Evolutionary conservation across 257 asterid species (phyloP).

Genomic region (Forsythia suspensa): DNA sequence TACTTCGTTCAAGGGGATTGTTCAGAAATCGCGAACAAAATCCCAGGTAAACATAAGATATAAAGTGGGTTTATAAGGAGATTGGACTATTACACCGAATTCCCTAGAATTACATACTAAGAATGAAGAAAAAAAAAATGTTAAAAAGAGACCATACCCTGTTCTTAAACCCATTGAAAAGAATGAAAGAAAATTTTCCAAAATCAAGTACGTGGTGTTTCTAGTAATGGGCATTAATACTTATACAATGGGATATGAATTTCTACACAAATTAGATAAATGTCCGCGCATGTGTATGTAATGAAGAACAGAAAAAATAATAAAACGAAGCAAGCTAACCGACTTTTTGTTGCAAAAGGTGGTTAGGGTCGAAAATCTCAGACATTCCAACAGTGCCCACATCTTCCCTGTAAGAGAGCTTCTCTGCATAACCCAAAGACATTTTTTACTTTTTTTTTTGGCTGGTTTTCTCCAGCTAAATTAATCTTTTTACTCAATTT

Average conservation of each 20-base stretch:
- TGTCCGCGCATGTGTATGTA: neutral
- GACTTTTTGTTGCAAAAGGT: constrained; percentile 74
- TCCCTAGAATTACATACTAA: neutral
- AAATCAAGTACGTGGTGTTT: neutral
- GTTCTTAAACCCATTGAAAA: neutral
- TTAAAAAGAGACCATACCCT: neutral
- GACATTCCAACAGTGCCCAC: constrained; percentile 97
- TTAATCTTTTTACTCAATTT: neutral
- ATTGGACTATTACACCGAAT: neutral
- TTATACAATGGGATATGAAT: neutral
- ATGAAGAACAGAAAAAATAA: neutral
- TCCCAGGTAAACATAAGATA: neutral
- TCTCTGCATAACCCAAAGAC: constrained; percentile 97
- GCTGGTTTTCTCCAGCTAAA: neutral
- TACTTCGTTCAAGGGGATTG: too few species aligned
- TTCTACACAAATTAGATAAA: neutral
- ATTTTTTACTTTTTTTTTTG: constrained; percentile 13
- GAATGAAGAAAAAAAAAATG: neutral
- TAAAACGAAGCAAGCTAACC: neutral
- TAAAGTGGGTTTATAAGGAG: neutral
- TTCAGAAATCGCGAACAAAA: neutral
- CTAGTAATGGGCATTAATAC: neutral
- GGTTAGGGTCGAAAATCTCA: constrained; percentile 76
- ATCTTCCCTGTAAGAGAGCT: constrained; percentile 85
- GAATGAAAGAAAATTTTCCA: neutral